Base-by-base conservation (phyloP, 2,329 filamentous ascomycete species). In the Xenoacremonium recifei region DNA sequence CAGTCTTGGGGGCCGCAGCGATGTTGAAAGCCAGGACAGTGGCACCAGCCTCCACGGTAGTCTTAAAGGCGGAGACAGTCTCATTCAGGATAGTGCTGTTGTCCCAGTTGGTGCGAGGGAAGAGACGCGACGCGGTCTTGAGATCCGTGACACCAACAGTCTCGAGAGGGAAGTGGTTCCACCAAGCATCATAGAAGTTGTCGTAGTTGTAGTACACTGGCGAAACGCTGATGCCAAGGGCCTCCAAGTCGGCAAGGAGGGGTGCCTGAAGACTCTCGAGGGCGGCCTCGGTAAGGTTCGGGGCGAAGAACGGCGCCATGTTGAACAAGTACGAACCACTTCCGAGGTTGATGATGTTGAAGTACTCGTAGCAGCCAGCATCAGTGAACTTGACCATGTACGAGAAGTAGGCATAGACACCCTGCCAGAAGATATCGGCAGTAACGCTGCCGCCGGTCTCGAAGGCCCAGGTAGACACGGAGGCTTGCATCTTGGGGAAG, bases 21-120 rank as follows among this genome's bases (percentile, higher is more conserved):
- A 72, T 70, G 29, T 66, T 64, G 41, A 72, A 69, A 0, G 58
- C 67, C 21, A 70, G 58, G 6, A 76, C 48, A 11, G 64, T 55
- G 11, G 68, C 68, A 12, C 70, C 70, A 11, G 58, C 59, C 37
- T 71, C 63, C 6, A 71, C 55, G 5, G 68, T 61, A 19, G 63
- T 48, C 39, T 64, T 67, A 46, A 72, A 58, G 4, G 63, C 64
- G 3, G 57, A 51, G 23, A 67, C 60, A 2, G 64, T 66, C 6
- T 55, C 55, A 19, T 62, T 52, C 39, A 63, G 67, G 55, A 51
- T 57, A 25, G n/a, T 21, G 2, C 46, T 18, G n/a, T 55, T 27
- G 13, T 43, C 36, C 9, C 55, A 50, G 17, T 56, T 56, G 2
- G 39, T 45, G 17, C 51, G n/a, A n/a, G 53, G 53, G 35, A 56